These are phyloP conservation scores for Phragmites australis DNA, from an alignment of 176 grass and related monocot species.

Conservation along the genomic window DNA sequence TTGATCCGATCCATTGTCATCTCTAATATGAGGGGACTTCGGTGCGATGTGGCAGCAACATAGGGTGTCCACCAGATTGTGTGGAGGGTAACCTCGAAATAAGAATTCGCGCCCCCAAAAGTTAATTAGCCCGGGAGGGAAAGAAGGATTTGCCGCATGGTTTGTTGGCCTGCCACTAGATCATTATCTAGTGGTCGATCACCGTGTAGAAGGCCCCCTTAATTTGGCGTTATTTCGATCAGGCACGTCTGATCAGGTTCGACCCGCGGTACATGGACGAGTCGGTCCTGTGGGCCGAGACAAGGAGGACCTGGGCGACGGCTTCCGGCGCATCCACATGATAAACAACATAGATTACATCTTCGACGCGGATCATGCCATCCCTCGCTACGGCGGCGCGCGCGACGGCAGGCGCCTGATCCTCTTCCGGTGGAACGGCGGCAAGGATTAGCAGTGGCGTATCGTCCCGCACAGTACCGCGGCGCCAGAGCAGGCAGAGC, in stretches of 20 bases:
- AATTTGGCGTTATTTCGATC: not conserved
- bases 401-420: conserved; percentile 48
- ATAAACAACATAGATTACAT: conserved; percentile 45
- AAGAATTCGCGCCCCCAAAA: too few relatives aligned
- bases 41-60: too few relatives aligned
- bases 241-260: conserved; percentile 41
- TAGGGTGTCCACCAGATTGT: too few relatives aligned
- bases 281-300: conserved; percentile 57
- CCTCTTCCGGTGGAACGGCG: conserved; percentile 48
- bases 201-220: too few relatives aligned
- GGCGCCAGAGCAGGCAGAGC: not conserved
- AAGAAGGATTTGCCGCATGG: too few relatives aligned
- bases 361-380: conserved; percentile 45
- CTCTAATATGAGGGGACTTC: too few relatives aligned
- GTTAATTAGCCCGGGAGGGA: too few relatives aligned
- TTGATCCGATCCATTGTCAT: too few relatives aligned
- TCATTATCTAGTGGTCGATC: too few relatives aligned
- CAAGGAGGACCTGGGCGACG: not conserved
- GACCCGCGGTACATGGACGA: conserved; percentile 45
- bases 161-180: too few relatives aligned
- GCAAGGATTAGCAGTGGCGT: conserved; percentile 54
- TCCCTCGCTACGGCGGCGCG: conserved; percentile 31
- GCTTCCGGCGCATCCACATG: conserved; percentile 57
- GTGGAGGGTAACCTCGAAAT: too few relatives aligned
- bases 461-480: not conserved